Base-by-base conservation (phyloP, 768 basidiomycete genomes). In the Gloeostereum incarnatum region DNA sequence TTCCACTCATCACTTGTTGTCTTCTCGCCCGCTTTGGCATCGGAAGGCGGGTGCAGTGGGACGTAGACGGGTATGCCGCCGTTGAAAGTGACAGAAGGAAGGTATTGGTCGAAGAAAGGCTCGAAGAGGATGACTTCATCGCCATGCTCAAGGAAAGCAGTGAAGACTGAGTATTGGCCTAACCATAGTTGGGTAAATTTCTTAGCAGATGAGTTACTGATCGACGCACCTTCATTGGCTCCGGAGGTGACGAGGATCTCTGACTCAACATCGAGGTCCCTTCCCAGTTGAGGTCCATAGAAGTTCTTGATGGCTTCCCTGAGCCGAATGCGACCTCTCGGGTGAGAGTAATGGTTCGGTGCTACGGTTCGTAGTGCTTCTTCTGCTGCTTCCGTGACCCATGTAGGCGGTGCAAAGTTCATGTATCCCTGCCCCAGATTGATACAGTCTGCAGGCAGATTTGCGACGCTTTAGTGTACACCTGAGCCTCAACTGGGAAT, bases 41-140 rank as follows among this genome's bases (percentile, higher is more conserved):
- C 53, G 13, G 59, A 50, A n/a, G 91, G 85, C 1, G 96, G 94
- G 51, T 96, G 93, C 16, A 99, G 68, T 4, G 96, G 94, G 7
- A 99, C 91, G 54, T 88, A 97, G 33, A 97, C 81, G 9, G 93
- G 91, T 44, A 75, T 79, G 31, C 91, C 94, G 21, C 87, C 88
- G 50, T 94, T 92, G 75, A 97, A 96, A 20, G 82, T 85, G 37
- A 94, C 82, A 5, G 87, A 89, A 17, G 92, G 84, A 36, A 92
- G 71, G 57, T 92, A 94, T 57, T 97, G 93, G 54, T 97, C 93
- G 54, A 96, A 97, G 69, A 90, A 96, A 1, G 93, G 94, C 60
- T 98, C 96, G 53, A 98, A 93, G 75, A 97, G 81, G 59, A 99
- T 94, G 45, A 98, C 94, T 58, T 99, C 96, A 52, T 98, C 96